Evolutionary conservation across 805 yeast species (phyloP), one percentile per base, ranked within the genome.

Genomic region (Huiozyma naganishii): DNA sequence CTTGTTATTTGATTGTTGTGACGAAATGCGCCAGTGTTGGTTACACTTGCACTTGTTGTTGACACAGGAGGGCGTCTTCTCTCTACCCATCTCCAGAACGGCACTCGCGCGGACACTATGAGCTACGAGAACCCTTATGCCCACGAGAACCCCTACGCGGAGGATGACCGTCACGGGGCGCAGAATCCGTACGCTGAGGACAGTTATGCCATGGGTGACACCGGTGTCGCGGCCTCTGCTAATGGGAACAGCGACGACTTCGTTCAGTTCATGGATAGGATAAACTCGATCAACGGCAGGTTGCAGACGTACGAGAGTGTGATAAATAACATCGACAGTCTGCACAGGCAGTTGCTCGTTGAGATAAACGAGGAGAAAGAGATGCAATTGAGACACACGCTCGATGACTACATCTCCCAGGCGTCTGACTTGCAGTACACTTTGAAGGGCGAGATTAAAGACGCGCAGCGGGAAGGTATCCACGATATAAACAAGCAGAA

Each of bases 401-500:
- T 92, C 47, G 95, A 89, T 59, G 70, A 76, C 47, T 71, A 85
- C 46, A 80, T 80, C 41, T 69, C 83, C 40, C 94, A 88, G 61
- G 85, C 95, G 4, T 74, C 84, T 37, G 76, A 84, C 42, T 72
- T 87, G 55, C 95, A 90, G 59, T 72, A 74, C 49, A 72, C 74
- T 45, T 77, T 92, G 61, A 89, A 86, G 66, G 65, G 71, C 48
- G 75, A 86, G 58, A 81, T 92, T 62, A 85, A 86, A 64, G 68
- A 73, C 48, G 80, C 85, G 42, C 95, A 86, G 65, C 74, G 79
- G 49, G 71, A 72, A 42, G 82, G 85, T 35, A 75, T 75, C 39
- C 73, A 71, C 41, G 95, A 88, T 68, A 68, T 77, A 39, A 84
- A 92, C 56, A 87, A 86, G 65, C 78, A 79, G 58, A 85, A 84